Evolutionary conservation across 2,329 filamentous ascomycete species (phyloP).

Genomic region (Aspergillus terreus): DNA sequence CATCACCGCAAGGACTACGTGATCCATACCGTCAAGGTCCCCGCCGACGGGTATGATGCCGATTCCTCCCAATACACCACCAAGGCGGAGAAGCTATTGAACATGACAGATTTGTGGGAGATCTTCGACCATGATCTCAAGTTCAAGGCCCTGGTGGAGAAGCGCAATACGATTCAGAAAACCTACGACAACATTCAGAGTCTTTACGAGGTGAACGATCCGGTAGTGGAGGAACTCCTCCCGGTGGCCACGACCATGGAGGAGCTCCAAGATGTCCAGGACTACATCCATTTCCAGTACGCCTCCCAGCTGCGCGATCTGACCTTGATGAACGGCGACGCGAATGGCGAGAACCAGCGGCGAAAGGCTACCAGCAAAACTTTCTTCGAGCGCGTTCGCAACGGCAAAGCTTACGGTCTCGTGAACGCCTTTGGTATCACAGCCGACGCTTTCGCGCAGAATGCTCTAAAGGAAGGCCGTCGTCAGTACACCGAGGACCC

Average conservation of each 20-base stretch:
- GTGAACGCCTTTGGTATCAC: constrained; percentile 88
- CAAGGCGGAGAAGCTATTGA: constrained; percentile 79
- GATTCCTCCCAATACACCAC: constrained; percentile 71
- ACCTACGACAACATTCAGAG: constrained; percentile 70
- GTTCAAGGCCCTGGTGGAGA: constrained; percentile 88
- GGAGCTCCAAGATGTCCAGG: constrained; percentile 92
- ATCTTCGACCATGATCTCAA: constrained; percentile 94
- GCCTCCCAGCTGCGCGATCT: constrained; percentile 78
- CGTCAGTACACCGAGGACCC: constrained; percentile 84
- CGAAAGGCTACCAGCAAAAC: constrained; percentile 79
- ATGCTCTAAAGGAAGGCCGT: constrained; percentile 72
- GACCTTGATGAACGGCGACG: constrained; percentile 56
- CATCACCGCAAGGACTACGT: constrained; percentile 98
- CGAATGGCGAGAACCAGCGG: constrained; percentile 64
- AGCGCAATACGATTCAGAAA: constrained; percentile 78
- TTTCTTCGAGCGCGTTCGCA: constrained; percentile 79
- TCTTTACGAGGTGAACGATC: constrained; percentile 65
- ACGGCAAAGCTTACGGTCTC: constrained; percentile 73
- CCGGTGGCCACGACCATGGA: constrained; percentile 79
- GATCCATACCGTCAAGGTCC: constrained; percentile 77
- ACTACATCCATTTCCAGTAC: constrained; percentile 95
- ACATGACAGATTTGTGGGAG: constrained; percentile 90
- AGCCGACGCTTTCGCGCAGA: constrained; percentile 82
- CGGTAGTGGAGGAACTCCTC: constrained; percentile 78
- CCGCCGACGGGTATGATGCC: constrained; percentile 61